A percentile compares a stretch with the other conserved stretches of the same genome.
These are phyloP conservation scores for Urtica urens DNA, from an alignment of 306 rosid species.

Conservation along the genomic window DNA sequence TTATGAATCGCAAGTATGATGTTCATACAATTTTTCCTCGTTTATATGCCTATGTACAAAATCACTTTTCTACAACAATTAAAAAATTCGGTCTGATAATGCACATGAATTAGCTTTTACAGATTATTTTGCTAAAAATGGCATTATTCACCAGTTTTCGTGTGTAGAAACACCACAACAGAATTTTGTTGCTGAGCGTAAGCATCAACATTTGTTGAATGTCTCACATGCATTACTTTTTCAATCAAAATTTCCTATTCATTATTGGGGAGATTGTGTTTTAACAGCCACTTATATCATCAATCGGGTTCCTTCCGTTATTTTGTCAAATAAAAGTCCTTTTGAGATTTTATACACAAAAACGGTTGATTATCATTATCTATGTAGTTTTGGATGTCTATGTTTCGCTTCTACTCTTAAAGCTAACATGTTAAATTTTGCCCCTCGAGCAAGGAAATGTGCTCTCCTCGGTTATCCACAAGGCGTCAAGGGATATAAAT, in stretches of 20 bases:
- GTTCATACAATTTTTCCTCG: background rate
- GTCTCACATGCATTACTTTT: background rate
- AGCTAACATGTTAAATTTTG: background rate
- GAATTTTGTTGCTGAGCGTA: no score
- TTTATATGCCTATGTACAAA: background rate
- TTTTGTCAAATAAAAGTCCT: background rate
- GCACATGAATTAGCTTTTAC: background rate
- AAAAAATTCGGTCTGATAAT: background rate
- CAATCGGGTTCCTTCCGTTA: background rate
- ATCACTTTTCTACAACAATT: background rate
- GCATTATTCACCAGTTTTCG: background rate
- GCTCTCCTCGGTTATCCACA: background rate
- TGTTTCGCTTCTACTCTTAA: no score
- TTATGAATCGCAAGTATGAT: background rate
- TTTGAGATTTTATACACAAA: background rate
- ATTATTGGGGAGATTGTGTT: background rate
- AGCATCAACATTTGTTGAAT: constrained; percentile 5
- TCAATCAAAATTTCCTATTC: background rate
- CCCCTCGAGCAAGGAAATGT: background rate
- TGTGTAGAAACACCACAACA: no score
- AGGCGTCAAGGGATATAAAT: background rate
- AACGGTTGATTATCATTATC: background rate
- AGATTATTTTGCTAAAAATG: background rate
- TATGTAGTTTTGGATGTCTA: background rate
- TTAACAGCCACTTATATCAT: background rate